Evolutionary conservation across 768 basidiomycete genomes (phyloP).

Genomic region (Phylloporus rhodoxanthus): DNA sequence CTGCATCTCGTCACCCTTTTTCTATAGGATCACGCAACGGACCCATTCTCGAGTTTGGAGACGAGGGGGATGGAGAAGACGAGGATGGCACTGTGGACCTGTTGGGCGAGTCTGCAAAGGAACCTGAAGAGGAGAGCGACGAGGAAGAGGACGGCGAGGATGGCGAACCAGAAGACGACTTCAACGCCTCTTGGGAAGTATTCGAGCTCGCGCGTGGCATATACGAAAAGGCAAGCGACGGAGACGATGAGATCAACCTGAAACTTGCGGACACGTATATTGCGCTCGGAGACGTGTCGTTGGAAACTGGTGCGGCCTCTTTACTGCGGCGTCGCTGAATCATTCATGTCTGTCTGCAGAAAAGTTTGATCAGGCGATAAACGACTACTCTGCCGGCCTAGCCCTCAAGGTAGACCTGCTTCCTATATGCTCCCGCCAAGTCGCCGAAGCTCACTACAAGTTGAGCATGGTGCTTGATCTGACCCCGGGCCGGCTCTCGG

Average conservation of each 20-base stretch:
- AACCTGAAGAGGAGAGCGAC: conserved; percentile 45
- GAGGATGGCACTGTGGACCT: conserved; percentile 59
- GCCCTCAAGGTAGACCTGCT: conserved; percentile 67
- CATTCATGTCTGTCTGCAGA: conserved; percentile 41
- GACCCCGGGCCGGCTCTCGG: conserved; percentile 75
- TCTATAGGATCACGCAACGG: conserved; percentile 38
- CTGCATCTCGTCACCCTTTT: conserved; percentile 2
- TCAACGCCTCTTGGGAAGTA: conserved; percentile 96
- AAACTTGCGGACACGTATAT: conserved; percentile 91
- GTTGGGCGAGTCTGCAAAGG: conserved; percentile 52
- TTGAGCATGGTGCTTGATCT: conserved; percentile 91
- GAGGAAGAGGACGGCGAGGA: conserved; percentile 58
- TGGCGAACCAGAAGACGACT: conserved; percentile 90
- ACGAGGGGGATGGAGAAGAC: conserved; percentile 64
- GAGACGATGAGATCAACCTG: conserved; percentile 58
- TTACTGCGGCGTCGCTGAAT: background rate
- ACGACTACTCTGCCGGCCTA: conserved; percentile 78
- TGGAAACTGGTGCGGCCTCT: conserved; percentile 79
- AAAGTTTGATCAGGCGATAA: conserved; percentile 92
- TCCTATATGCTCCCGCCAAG: conserved; percentile 83
- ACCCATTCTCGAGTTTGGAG: conserved; percentile 76
- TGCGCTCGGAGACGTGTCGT: conserved; percentile 88
- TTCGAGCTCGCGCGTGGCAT: conserved; percentile 90
- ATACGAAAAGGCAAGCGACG: conserved; percentile 61
- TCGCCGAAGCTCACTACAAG: conserved; percentile 92